Percentiles rank a stretch among this genome's conserved stretches.
Evolutionary conservation across 129 eudicot species (phyloP).

Genomic region (Calendula officinalis): DNA sequence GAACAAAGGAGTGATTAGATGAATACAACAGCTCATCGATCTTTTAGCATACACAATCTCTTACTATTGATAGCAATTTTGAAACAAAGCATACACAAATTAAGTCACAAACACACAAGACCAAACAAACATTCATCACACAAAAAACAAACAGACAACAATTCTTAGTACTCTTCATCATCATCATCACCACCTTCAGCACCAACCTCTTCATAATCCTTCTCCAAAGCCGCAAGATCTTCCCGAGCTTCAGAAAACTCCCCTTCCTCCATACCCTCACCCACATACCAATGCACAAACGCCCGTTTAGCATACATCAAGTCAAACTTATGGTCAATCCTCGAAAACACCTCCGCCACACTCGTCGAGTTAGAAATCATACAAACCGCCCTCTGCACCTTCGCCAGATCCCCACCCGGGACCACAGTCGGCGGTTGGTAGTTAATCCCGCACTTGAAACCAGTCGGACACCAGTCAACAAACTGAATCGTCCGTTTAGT

Average conservation of each 20-base stretch:
- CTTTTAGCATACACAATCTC: too few relatives aligned
- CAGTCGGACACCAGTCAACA: conserved; percentile 60
- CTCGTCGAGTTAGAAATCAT: conserved; percentile 69
- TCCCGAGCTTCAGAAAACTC: conserved; percentile 72
- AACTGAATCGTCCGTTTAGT: conserved; percentile 54
- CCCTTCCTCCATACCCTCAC: conserved; percentile 84
- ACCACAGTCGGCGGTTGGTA: conserved; percentile 61
- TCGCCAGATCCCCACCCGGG: conserved; percentile 68
- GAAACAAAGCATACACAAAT: too few relatives aligned
- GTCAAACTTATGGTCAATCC: conserved; percentile 69
- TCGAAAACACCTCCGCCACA: conserved; percentile 68
- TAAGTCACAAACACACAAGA: not conserved
- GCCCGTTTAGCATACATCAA: conserved; percentile 69
- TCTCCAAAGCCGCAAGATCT: conserved; percentile 57
- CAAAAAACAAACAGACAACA: conserved; percentile 12
- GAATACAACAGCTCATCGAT: too few relatives aligned
- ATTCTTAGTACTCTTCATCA: conserved; percentile 48
- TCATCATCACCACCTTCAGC: conserved; percentile 61
- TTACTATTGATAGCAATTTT: too few relatives aligned
- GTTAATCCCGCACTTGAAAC: conserved; percentile 58
- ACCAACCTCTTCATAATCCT: conserved; percentile 51
- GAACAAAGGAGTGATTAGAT: too few relatives aligned
- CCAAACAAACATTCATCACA: conserved; percentile 2
- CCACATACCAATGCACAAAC: conserved; percentile 77
- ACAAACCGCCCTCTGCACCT: conserved; percentile 69